These are phyloP conservation scores for Hemileia vastatrix DNA, from an alignment of 1,284 basidiomycete genomes.

Conservation along the genomic window DNA sequence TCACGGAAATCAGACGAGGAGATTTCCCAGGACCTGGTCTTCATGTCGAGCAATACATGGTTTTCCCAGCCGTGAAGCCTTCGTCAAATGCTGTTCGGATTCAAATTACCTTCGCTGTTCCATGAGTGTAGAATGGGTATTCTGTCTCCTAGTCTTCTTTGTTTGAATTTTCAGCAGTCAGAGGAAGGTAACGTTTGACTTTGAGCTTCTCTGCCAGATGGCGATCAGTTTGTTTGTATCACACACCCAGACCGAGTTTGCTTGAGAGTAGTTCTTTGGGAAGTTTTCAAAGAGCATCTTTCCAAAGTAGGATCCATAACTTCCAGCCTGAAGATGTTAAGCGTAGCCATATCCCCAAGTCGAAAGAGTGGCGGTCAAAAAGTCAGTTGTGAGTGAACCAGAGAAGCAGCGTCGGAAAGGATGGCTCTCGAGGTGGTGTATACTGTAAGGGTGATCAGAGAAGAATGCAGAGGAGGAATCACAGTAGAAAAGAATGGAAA, in stretches of 20 bases:
- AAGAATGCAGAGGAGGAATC: no score
- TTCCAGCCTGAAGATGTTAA: conserved; percentile 25
- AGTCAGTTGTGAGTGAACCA: conserved; percentile 73
- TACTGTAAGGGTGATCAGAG: conserved; percentile 70
- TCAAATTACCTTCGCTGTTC: conserved; percentile 48
- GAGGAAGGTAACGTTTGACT: no score
- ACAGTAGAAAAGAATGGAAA: no score
- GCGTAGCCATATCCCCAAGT: conserved; percentile 37
- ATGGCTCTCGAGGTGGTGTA: conserved; percentile 80
- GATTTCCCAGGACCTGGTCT: conserved; percentile 54
- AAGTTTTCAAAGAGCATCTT: conserved; percentile 61
- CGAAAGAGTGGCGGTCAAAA: conserved; percentile 66
- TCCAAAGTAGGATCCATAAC: conserved; percentile 47
- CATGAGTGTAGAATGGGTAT: conserved; percentile 70
- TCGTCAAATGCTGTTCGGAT: no score
- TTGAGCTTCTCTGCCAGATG: no score
- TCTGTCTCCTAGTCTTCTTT: no score
- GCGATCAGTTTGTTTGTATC: no score
- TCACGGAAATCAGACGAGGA: no score
- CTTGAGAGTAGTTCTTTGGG: conserved; percentile 57
- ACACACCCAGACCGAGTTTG: conserved; percentile 68
- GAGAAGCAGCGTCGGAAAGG: conserved; percentile 72
- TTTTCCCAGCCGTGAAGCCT: no score
- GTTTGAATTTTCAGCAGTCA: no score
- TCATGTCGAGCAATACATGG: no score